Evolutionary conservation across 2,329 filamentous ascomycete species (phyloP).

Genomic region (Emericellopsis cladophorae): DNA sequence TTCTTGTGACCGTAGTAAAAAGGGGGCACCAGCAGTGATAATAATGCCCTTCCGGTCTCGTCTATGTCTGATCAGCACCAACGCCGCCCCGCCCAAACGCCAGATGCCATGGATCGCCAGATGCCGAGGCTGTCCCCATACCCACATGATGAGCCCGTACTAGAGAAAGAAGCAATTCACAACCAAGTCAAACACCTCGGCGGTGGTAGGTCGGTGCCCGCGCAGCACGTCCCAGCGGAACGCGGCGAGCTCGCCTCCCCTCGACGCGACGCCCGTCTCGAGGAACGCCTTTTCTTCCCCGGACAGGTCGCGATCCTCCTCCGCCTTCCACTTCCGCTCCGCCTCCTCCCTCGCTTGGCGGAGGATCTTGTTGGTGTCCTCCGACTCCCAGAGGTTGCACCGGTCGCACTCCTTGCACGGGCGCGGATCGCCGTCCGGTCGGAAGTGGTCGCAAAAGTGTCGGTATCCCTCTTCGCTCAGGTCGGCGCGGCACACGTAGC

Average conservation of each 20-base stretch:
- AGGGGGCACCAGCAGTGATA: no score
- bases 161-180: neutral
- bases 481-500: constrained; percentile 83
- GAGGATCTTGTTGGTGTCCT: constrained; percentile 58
- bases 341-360: constrained; percentile 57
- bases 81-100: no score
- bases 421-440: constrained; percentile 60
- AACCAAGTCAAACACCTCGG: constrained; percentile 23
- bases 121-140: neutral
- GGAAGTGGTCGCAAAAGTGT: constrained; percentile 95
- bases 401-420: constrained; percentile 68
- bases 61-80: no score
- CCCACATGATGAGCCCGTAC: neutral
- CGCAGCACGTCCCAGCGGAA: constrained; percentile 9
- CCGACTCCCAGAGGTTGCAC: constrained; percentile 69
- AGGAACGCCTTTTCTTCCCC: constrained; percentile 43
- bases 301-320: constrained; percentile 46
- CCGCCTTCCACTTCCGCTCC: constrained; percentile 57
- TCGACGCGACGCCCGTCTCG: constrained; percentile 33
- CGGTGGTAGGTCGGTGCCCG: constrained; percentile 22
- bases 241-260: constrained; percentile 1
- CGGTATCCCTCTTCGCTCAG: constrained; percentile 66
- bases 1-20: no score
- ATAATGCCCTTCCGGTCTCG: no score
- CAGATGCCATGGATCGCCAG: no score